Percentiles rank a stretch among this genome's conserved stretches.
phyloP scores from a whole-genome alignment of 1,284 basidiomycete species.

The Amylostereum chailletii region DNA sequence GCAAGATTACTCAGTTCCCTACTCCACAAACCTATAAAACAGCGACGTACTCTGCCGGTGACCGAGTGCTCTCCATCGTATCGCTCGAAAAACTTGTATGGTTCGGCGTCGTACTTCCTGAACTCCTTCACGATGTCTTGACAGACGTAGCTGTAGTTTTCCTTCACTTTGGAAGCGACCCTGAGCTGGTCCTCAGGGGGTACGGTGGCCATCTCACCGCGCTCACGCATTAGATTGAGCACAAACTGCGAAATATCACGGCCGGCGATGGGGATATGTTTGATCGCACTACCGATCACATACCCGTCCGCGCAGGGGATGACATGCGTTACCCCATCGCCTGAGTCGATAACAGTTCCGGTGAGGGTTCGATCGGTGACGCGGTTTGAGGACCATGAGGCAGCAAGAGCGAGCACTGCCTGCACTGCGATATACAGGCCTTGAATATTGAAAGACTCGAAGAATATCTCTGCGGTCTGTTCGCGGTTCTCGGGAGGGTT shows the following conservation, averaged over 20 bases:
- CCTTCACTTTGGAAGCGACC: constrained; percentile 93
- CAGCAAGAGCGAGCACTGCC: constrained; percentile 97
- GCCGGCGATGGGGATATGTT: constrained; percentile 97
- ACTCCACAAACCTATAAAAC: neutral
- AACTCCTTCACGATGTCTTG: constrained; percentile 99
- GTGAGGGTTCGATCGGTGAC: constrained; percentile 91
- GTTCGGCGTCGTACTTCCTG: constrained; percentile 95
- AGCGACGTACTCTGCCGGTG: constrained; percentile 73
- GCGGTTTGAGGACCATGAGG: constrained; percentile 93
- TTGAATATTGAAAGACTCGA: constrained; percentile 98
- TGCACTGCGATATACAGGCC: constrained; percentile 98
- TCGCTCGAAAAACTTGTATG: constrained; percentile 92
- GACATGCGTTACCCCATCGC: constrained; percentile 97
- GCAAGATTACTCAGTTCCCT: neutral
- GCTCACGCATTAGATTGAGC: constrained; percentile 91
- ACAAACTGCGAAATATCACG: constrained; percentile 98
- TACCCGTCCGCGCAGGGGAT: constrained; percentile 97
- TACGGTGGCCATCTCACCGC: constrained; percentile 84
- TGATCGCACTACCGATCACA: constrained; percentile 98
- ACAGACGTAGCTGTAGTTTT: constrained; percentile 98
- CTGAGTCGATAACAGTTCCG: constrained; percentile 97
- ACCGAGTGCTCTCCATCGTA: constrained; percentile 92
- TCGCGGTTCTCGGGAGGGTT: constrained; percentile 99
- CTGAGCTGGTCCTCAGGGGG: constrained; percentile 95
- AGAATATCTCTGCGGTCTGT: constrained; percentile 99